Percentiles rank a stretch among this genome's conserved stretches.
Evolutionary conservation across 768 basidiomycete species (phyloP).

Genomic region (Psilocybe subaeruginosa): DNA sequence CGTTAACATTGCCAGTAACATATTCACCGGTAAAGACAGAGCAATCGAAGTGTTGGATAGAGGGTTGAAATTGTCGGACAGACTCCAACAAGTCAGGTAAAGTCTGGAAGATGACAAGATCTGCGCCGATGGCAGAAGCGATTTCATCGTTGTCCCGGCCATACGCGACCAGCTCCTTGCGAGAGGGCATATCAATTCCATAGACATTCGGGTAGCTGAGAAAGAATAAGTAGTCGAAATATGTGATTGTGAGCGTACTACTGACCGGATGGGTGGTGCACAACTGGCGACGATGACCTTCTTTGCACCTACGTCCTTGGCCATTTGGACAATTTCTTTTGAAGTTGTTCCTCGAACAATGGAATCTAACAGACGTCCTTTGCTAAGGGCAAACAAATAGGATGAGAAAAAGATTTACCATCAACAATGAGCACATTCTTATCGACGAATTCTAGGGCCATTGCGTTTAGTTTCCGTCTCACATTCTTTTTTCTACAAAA

Average conservation of each 20-base stretch:
- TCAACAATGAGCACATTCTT: constrained; percentile 97
- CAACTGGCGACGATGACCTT: constrained; percentile 96
- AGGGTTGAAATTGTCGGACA: constrained; percentile 82
- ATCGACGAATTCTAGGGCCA: constrained; percentile 93
- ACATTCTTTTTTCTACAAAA: constrained; percentile 86
- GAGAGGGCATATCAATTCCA: constrained; percentile 99
- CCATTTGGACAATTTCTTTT: constrained; percentile 99
- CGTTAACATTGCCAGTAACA: constrained; percentile 90
- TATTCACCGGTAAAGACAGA: constrained; percentile 98
- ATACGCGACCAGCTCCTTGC: constrained; percentile 90
- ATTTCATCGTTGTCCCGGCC: constrained; percentile 72
- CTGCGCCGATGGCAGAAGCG: constrained; percentile 85
- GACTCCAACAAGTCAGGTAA: constrained; percentile 85
- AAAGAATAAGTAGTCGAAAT: constrained; percentile 3
- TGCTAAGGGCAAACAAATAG: background rate
- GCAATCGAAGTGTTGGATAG: constrained; percentile 85
- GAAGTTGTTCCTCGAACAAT: constrained; percentile 99
- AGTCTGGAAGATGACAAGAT: constrained; percentile 95
- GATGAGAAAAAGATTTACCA: constrained; percentile 49
- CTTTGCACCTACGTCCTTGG: constrained; percentile 96
- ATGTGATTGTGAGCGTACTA: background rate
- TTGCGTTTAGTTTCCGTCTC: constrained; percentile 93
- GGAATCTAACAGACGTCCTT: constrained; percentile 63
- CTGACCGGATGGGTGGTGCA: constrained; percentile 91
- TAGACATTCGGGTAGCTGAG: constrained; percentile 90